These are phyloP conservation scores for Cicer arietinum DNA, from an alignment of 306 rosid genomes.

Conservation along the genomic window DNA sequence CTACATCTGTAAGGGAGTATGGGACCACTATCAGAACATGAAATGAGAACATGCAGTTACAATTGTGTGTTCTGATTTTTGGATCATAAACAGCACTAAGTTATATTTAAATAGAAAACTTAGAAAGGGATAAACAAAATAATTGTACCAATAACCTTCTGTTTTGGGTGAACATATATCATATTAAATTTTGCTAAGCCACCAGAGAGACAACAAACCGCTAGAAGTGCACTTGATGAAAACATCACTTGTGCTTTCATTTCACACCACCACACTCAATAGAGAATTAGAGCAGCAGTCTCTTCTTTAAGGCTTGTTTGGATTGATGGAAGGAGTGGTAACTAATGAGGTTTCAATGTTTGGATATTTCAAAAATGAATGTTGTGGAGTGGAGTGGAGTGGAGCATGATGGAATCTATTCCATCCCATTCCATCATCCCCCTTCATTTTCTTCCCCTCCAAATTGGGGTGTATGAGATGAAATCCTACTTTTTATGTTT, in stretches of 20 bases:
- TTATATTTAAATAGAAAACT: constrained; percentile 14
- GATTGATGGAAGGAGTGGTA: too few species aligned
- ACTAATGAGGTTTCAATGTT: too few species aligned
- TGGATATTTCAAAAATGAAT: too few species aligned
- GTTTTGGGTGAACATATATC: constrained; percentile 1
- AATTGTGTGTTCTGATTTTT: constrained; percentile 9
- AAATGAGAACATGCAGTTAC: neutral
- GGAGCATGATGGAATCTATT: too few species aligned
- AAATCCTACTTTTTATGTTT: too few species aligned
- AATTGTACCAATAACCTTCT: neutral
- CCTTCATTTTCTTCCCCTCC: too few species aligned
- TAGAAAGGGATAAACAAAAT: constrained; percentile 3
- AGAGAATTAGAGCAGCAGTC: neutral
- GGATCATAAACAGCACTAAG: neutral
- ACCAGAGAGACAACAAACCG: neutral
- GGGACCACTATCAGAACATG: neutral
- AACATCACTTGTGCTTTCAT: neutral
- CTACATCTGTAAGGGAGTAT: neutral
- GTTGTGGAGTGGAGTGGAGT: too few species aligned
- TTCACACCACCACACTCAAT: neutral
- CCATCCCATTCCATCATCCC: too few species aligned
- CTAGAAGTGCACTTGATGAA: neutral
- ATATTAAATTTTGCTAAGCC: neutral
- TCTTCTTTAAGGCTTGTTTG: neutral
- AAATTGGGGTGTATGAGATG: too few species aligned